Evolutionary conservation across 2,329 filamentous ascomycete genomes (phyloP).

Genomic region (Calonectria naviculata): DNA sequence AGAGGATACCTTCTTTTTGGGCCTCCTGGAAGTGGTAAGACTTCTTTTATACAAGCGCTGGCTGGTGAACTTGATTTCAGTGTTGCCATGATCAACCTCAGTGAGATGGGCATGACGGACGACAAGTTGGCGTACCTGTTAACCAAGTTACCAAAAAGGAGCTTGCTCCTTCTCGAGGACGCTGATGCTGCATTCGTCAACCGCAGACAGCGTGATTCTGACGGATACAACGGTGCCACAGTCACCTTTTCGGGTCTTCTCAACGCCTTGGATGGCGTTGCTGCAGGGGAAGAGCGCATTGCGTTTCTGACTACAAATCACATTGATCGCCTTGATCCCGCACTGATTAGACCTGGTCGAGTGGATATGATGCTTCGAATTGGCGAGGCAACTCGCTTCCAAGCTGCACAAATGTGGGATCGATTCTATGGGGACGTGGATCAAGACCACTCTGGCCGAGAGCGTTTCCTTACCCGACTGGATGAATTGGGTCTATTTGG

Average conservation of each 20-base stretch:
- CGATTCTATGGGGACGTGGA: slow-evolving; percentile 93
- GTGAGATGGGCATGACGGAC: slow-evolving; percentile 89
- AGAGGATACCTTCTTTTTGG: slow-evolving; percentile 91
- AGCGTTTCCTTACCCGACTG: slow-evolving; percentile 77
- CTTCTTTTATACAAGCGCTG: slow-evolving; percentile 94
- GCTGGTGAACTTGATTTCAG: slow-evolving; percentile 94
- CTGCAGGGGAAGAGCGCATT: slow-evolving; percentile 92
- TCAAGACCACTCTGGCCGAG: slow-evolving; percentile 67
- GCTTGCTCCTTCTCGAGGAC: slow-evolving; percentile 87
- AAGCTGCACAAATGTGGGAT: slow-evolving; percentile 91
- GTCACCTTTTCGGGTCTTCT: slow-evolving; percentile 95
- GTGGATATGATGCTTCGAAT: slow-evolving; percentile 95
- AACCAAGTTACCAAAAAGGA: slow-evolving; percentile 85
- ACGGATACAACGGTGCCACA: slow-evolving; percentile 87
- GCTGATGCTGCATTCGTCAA: slow-evolving; percentile 92
- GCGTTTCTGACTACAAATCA: slow-evolving; percentile 97
- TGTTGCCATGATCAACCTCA: slow-evolving; percentile 92
- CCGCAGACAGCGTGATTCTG: slow-evolving; percentile 78
- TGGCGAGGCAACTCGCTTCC: slow-evolving; percentile 86
- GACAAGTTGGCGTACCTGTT: slow-evolving; percentile 88
- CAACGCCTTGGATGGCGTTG: slow-evolving; percentile 90
- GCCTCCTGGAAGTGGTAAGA: slow-evolving; percentile 92
- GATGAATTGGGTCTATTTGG: slow-evolving; percentile 77
- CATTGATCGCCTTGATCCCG: slow-evolving; percentile 88
- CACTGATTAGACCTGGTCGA: slow-evolving; percentile 88